Evolutionary conservation across 1,139 yeast species (phyloP).

Genomic region (Lodderomyces theae): DNA sequence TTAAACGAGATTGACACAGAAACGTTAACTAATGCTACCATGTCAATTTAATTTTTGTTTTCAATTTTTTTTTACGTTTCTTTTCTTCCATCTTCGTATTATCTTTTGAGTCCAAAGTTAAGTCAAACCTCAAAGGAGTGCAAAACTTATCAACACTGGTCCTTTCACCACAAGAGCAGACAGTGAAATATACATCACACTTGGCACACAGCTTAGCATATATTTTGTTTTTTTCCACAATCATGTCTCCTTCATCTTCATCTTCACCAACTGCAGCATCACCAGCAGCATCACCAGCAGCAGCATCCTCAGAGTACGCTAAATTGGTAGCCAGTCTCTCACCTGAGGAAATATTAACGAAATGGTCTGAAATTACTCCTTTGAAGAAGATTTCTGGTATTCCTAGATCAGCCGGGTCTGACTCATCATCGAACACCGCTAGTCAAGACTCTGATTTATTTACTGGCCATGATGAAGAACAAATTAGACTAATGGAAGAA

Average conservation of each 20-base stretch:
- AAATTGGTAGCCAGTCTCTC: slow-evolving; percentile 52
- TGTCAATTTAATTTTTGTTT: no score
- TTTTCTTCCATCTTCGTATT: no score
- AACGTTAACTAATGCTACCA: no score
- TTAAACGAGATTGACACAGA: no score
- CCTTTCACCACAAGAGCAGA: no score
- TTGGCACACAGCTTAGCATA: no score
- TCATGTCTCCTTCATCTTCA: background rate
- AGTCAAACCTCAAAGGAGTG: no score
- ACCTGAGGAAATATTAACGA: slow-evolving; percentile 47
- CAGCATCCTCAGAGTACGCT: slow-evolving; percentile 35
- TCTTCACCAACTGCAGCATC: background rate
- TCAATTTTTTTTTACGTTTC: no score
- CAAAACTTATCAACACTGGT: no score
- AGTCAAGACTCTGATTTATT: slow-evolving; percentile 40
- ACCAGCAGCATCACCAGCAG: background rate
- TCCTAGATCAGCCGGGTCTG: slow-evolving; percentile 34
- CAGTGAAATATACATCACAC: no score
- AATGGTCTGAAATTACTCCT: slow-evolving; percentile 66
- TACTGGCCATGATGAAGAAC: slow-evolving; percentile 89
- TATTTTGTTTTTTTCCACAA: no score
- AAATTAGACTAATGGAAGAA: slow-evolving; percentile 92
- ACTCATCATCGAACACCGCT: slow-evolving; percentile 9
- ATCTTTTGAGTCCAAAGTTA: no score
- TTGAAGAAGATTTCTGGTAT: slow-evolving; percentile 47